phyloP scores from a whole-genome alignment of 495 filamentous ascomycete species.

The Daldinia concentrica region DNA sequence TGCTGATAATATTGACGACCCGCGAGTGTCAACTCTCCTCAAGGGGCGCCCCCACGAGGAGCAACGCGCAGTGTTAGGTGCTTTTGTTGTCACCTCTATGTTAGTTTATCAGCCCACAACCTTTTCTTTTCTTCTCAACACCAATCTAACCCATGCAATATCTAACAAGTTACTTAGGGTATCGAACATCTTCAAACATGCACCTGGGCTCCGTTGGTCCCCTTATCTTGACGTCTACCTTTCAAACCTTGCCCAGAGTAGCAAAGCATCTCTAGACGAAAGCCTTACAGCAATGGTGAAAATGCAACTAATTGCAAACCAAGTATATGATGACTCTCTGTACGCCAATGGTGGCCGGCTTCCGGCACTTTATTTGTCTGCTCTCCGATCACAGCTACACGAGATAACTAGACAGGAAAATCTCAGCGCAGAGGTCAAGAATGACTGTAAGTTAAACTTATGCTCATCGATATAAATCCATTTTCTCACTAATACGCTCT shows the following conservation, averaged over 20 bases:
- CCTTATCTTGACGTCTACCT: slow-evolving; percentile 64
- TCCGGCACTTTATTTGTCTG: background rate
- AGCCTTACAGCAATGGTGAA: slow-evolving; percentile 59
- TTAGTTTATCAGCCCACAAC: background rate
- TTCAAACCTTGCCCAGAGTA: slow-evolving; percentile 51
- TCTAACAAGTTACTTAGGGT: slow-evolving; percentile 43
- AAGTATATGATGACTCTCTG: background rate
- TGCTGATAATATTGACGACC: background rate
- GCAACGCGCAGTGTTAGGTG: background rate
- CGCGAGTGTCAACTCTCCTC: background rate
- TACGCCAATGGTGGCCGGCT: background rate
- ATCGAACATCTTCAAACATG: slow-evolving; percentile 56
- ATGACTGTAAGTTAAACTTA: background rate
- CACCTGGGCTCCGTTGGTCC: slow-evolving; percentile 62
- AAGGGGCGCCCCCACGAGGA: background rate
- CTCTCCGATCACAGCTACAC: background rate
- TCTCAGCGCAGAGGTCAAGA: background rate
- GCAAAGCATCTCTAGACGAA: slow-evolving; percentile 61
- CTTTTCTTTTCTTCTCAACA: background rate
- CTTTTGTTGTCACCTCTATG: background rate
- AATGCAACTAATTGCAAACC: slow-evolving; percentile 49
- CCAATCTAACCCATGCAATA: background rate
- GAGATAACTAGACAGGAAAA: background rate
- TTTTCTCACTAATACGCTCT: background rate
- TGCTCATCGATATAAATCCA: background rate